Evolutionary conservation across 768 basidiomycete genomes (phyloP).

Genomic region (Paxillus ammoniavirescens): DNA sequence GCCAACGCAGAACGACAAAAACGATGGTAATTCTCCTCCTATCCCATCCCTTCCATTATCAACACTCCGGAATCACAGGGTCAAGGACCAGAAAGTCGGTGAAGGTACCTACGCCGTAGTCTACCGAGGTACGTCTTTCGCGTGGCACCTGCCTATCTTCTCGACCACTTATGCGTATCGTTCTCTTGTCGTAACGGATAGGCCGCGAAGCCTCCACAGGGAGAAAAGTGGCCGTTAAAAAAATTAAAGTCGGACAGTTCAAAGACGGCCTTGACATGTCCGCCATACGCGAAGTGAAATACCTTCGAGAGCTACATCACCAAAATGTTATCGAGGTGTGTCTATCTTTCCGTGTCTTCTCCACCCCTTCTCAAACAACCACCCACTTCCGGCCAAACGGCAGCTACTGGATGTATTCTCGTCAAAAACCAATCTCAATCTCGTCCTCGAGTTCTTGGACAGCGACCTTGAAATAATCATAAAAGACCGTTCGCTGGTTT

Average conservation of each 20-base stretch:
- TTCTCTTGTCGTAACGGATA: conserved; percentile 28
- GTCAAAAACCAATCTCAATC: conserved; percentile 92
- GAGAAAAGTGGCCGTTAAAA: conserved; percentile 94
- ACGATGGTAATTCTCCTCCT: conserved; percentile 46
- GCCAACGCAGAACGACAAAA: conserved; percentile 73
- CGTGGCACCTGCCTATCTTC: neutral
- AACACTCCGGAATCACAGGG: conserved; percentile 42
- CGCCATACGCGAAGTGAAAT: conserved; percentile 97
- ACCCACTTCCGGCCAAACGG: neutral
- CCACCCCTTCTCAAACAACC: neutral
- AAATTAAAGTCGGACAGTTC: conserved; percentile 95
- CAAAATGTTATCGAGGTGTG: conserved; percentile 91
- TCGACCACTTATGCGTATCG: conserved; percentile 5
- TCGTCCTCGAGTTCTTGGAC: conserved; percentile 95
- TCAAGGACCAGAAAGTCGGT: conserved; percentile 79
- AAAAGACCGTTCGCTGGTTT: conserved; percentile 88
- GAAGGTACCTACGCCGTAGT: conserved; percentile 97
- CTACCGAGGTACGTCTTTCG: conserved; percentile 65
- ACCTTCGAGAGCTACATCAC: conserved; percentile 89
- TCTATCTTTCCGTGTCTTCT: neutral
- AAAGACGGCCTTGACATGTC: conserved; percentile 99
- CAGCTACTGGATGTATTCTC: conserved; percentile 97
- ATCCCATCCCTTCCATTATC: neutral
- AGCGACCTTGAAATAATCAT: conserved; percentile 97
- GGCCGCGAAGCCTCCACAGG: conserved; percentile 74